Conservation (phyloP, 2,329 filamentous ascomycete species). For the Gliomastix tumulicola region DNA sequence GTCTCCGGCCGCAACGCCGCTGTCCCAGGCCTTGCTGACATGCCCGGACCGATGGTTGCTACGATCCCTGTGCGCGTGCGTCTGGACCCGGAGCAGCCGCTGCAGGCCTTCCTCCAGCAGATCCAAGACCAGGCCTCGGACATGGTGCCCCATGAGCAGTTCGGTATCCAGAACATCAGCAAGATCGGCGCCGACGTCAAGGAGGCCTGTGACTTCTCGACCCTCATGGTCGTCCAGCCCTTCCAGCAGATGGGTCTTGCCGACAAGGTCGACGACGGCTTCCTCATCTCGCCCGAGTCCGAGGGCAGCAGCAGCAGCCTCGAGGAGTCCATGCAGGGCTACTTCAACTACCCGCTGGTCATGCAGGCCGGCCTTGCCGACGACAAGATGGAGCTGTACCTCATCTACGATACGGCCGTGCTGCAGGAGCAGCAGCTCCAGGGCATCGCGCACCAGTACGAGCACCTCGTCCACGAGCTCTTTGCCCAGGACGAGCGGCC, state of each 20-base stretch:
- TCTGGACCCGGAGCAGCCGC: conserved; percentile 2
- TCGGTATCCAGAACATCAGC: conserved; percentile 13
- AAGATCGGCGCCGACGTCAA: conserved; percentile 7
- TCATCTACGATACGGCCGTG: conserved; percentile 3
- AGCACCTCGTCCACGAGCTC: conserved; percentile 3
- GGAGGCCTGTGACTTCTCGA: conserved; percentile 11
- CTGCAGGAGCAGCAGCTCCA: conserved; percentile 7
- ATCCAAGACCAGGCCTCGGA: conserved; percentile 7
- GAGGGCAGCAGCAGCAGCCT: not conserved
- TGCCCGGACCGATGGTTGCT: conserved; percentile 8
- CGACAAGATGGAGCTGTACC: conserved; percentile 1
- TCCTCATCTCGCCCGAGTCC: not conserved
- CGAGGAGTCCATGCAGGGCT: conserved; percentile 3
- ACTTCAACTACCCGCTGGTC: conserved; percentile 5
- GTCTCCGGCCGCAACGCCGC: conserved; percentile 7
- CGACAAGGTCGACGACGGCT: conserved; percentile 10
- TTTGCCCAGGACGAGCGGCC: conserved; percentile 12
- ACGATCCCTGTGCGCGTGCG: conserved; percentile 7
- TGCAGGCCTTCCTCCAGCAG: conserved; percentile 7
- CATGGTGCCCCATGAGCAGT: conserved; percentile 12
- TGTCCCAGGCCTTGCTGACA: conserved; percentile 4
- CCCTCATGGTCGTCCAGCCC: conserved; percentile 9
- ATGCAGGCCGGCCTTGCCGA: not conserved
- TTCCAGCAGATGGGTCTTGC: conserved; percentile 1
- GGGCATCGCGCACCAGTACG: conserved; percentile 4